Conservation (phyloP, 257 asterid species). For the Solanum verrucosum region DNA sequence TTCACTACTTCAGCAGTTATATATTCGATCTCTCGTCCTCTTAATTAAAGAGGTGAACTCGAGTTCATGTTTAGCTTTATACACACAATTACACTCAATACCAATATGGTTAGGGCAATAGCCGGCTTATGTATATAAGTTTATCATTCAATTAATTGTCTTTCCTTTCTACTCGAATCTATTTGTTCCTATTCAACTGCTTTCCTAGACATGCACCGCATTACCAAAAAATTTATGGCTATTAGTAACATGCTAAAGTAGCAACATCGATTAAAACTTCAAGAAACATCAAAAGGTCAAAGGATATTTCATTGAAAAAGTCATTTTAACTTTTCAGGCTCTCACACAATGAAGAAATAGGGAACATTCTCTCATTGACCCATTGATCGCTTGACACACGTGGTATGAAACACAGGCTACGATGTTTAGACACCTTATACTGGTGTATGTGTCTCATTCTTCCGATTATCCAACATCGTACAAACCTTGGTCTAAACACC, state of each 20-base stretch:
- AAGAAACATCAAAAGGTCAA: not conserved
- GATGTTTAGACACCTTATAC: not conserved
- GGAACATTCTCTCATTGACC: not conserved
- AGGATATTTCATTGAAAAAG: not conserved
- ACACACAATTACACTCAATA: too few species aligned
- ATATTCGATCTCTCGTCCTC: too few species aligned
- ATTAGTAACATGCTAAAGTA: not conserved
- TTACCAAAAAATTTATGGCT: not conserved
- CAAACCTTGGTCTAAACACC: not conserved
- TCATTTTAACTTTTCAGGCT: not conserved
- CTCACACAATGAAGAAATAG: not conserved
- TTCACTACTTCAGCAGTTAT: too few species aligned
- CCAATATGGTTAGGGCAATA: too few species aligned
- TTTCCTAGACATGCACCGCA: not conserved
- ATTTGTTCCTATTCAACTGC: not conserved
- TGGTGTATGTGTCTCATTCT: not conserved
- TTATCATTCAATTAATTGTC: not conserved
- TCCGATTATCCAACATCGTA: not conserved
- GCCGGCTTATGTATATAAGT: too few species aligned
- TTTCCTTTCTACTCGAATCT: not conserved
- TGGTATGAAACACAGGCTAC: not conserved
- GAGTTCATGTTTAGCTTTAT: too few species aligned
- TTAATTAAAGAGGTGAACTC: too few species aligned
- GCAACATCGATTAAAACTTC: not conserved
- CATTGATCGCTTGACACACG: not conserved